Conservation (phyloP, 768 basidiomycete species). For the Lactarius evosmus region DNA sequence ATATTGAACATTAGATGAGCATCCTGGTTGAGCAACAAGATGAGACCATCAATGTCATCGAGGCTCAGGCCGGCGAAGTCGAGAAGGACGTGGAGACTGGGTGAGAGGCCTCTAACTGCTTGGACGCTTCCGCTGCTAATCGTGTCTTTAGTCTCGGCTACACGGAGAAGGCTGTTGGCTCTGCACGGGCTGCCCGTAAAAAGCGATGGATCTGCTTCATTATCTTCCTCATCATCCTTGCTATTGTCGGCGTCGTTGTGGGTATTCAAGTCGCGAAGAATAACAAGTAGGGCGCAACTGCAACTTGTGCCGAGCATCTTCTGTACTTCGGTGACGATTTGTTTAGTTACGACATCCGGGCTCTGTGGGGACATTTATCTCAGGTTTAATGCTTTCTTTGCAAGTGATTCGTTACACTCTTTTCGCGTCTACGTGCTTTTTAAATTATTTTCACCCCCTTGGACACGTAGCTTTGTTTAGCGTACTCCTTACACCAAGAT, state of each 20-base stretch:
- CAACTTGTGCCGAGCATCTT: neutral
- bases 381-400: slow-evolving; percentile 7
- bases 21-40: slow-evolving; percentile 94
- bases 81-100: slow-evolving; percentile 85
- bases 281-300: slow-evolving; percentile 33
- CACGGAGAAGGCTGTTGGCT: slow-evolving; percentile 81
- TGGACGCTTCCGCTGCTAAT: slow-evolving; percentile 14
- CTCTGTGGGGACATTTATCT: slow-evolving; percentile 6
- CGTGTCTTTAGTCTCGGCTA: slow-evolving; percentile 58
- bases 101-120: slow-evolving; percentile 41
- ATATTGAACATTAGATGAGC: slow-evolving; percentile 62
- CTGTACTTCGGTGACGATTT: neutral
- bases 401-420: slow-evolving; percentile 3
- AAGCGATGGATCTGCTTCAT: slow-evolving; percentile 98
- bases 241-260: slow-evolving; percentile 64
- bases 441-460: slow-evolving; percentile 4
- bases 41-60: slow-evolving; percentile 79
- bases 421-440: slow-evolving; percentile 3
- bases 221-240: slow-evolving; percentile 58
- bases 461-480: slow-evolving; percentile 9
- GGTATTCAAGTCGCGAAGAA: slow-evolving; percentile 52
- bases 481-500: slow-evolving; percentile 9
- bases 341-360: neutral
- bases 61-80: slow-evolving; percentile 67
- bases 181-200: slow-evolving; percentile 84